Conservation (phyloP, 139 green algal species). For the Chlamydomonas eustigma region DNA sequence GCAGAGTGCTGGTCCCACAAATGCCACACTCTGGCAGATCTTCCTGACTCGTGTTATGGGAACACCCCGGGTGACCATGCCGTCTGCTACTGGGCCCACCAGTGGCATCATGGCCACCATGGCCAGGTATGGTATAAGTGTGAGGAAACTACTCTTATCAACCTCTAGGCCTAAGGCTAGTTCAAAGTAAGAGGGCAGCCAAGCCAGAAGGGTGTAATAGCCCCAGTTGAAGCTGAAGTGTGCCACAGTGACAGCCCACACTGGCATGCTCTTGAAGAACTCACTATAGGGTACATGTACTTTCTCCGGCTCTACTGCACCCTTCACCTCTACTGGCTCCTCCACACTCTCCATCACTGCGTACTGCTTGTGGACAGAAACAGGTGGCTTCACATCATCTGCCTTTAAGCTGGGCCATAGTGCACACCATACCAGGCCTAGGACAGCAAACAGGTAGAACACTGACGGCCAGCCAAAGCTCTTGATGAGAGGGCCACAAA, state of each 20-base stretch:
- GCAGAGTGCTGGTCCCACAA: slow-evolving; percentile 79
- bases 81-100: slow-evolving; percentile 78
- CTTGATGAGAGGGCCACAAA: slow-evolving; percentile 85
- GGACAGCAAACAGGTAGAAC: slow-evolving; percentile 93
- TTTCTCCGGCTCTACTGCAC: not conserved
- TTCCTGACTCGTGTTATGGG: slow-evolving; percentile 81
- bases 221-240: slow-evolving; percentile 99
- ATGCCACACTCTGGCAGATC: slow-evolving; percentile 80
- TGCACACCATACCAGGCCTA: slow-evolving; percentile 85
- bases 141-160: slow-evolving; percentile 15
- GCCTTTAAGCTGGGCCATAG: slow-evolving; percentile 74
- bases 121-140: slow-evolving; percentile 76
- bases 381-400: slow-evolving; percentile 29
- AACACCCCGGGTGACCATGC: slow-evolving; percentile 65
- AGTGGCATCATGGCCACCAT: slow-evolving; percentile 80
- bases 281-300: slow-evolving; percentile 76
- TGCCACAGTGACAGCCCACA: slow-evolving; percentile 90
- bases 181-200: slow-evolving; percentile 96
- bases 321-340: not conserved
- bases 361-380: slow-evolving; percentile 2
- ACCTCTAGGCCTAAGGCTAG: slow-evolving; percentile 78
- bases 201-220: slow-evolving; percentile 94
- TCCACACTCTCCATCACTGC: slow-evolving; percentile 8
- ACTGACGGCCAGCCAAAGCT: slow-evolving; percentile 89
- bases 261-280: slow-evolving; percentile 71